A percentile compares a stretch with the other conserved stretches of the same genome.
These are phyloP conservation scores for Cercospora canescens DNA, from an alignment of 2,329 filamentous ascomycete species.

Conservation along the genomic window DNA sequence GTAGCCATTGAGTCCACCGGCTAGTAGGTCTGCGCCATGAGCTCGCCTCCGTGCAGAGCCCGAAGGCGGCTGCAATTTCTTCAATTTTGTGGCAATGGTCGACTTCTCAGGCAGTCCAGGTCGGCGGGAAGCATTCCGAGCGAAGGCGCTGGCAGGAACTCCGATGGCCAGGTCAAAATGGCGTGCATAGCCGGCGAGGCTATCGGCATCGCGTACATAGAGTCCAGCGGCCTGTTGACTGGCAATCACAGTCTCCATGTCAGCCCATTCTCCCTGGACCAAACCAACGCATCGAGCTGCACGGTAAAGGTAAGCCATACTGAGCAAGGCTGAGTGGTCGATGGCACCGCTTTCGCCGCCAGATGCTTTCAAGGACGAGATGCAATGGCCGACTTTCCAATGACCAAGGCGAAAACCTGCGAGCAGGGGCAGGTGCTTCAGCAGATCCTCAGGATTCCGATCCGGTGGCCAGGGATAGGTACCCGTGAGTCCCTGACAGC, in stretches of 20 bases:
- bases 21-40: background rate
- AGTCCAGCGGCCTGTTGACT: background rate
- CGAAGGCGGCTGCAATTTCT: background rate
- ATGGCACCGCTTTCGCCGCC: background rate
- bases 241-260: constrained; percentile 7
- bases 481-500: background rate
- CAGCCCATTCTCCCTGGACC: background rate
- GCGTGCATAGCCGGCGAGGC: background rate
- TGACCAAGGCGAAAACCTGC: background rate
- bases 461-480: background rate
- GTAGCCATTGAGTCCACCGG: background rate
- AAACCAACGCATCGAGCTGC: background rate
- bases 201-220: constrained; percentile 2
- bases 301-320: constrained; percentile 4
- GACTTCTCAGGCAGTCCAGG: background rate
- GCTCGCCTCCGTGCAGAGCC: background rate
- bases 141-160: background rate
- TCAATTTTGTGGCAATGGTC: background rate
- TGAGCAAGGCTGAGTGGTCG: background rate
- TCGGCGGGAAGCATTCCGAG: background rate
- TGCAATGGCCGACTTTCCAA: background rate
- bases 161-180: constrained; percentile 11
- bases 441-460: background rate
- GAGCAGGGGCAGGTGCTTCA: background rate
- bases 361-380: background rate